Base-by-base conservation (phyloP, 2,329 filamentous ascomycete species). In the Metarhizium album region DNA sequence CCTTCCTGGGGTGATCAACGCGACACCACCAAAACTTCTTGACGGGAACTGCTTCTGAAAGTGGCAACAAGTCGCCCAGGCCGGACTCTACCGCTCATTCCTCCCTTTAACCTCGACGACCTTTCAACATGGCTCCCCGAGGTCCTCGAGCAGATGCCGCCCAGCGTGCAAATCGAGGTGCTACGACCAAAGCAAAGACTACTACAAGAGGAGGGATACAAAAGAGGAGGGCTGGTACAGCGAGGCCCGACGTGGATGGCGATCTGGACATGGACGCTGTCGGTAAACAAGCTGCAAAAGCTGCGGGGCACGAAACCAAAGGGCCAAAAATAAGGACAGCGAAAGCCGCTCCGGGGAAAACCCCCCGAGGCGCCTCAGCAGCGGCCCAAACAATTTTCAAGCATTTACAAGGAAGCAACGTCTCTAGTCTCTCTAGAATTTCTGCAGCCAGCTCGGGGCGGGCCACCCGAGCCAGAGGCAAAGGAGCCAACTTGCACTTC, bases 201-300 rank as follows among this genome's bases (percentile, higher is more conserved):
- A 63, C 57, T 51, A 58, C 63, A n/a, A 68, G 73, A 57, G 72
- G 72, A 35, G 78, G 78, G 29, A 74, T 81, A 49, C 65, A 69
- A 20, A 81, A 80, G 62, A 73, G 73, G 46, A 73, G 61, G 47
- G 59, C 71, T 38, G 62, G 60, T 11, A 63, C 63, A 40, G 58
- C 60, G 3, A 72, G 68, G 54, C 61, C 71, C 46, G 79, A 82
- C 58, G 67, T 70, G 49, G 79, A 82, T 67, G 79, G 79, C 31
- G 79, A 82, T 58, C 69, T 82, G n/a, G 71, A 78, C 31, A 82
- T 82, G 79, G 75, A 74, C 55, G 65, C 63, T 46, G 56, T 63
- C 20, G 61, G 60, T 45, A 61, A 65, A 55, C 64, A 68, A 52
- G 54, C 62, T n/a, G 66, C 64, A 51, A 67, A 60, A 57, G 42